Evolutionary conservation across 1,139 yeast species (phyloP).

Genomic region (Pichia sp.): DNA sequence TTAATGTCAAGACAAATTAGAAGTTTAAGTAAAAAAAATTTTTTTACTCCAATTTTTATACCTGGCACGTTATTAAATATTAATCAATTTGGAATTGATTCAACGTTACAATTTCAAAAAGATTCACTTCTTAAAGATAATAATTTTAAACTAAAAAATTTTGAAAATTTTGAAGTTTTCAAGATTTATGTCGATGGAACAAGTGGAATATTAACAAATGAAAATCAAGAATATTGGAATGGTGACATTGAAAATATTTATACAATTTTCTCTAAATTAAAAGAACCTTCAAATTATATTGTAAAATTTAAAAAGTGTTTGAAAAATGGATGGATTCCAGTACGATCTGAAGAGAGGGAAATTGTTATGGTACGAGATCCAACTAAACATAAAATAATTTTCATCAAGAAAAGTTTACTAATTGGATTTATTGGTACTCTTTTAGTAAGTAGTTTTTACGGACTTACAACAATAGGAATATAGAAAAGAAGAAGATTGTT

Average conservation of each 20-base stretch:
- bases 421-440: background rate
- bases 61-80: slow-evolving; percentile 25
- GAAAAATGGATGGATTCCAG: slow-evolving; percentile 10
- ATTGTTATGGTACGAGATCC: slow-evolving; percentile 6
- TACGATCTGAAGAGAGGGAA: slow-evolving; percentile 4
- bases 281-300: slow-evolving; percentile 2
- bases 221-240: slow-evolving; percentile 3
- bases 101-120: background rate
- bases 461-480: background rate
- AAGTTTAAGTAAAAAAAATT: slow-evolving; percentile 40
- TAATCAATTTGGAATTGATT: background rate
- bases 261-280: background rate
- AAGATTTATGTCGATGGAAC: slow-evolving; percentile 35
- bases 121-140: background rate
- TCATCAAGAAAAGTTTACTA: background rate
- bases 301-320: background rate
- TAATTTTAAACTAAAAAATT: background rate
- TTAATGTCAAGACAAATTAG: slow-evolving; percentile 33
- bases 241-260: slow-evolving; percentile 7
- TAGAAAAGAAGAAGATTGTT: too few species aligned
- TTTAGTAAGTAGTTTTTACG: background rate
- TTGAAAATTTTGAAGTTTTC: slow-evolving; percentile 34
- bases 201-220: slow-evolving; percentile 2
- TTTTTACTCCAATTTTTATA: slow-evolving; percentile 43
- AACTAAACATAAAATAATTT: background rate